These are phyloP conservation scores for Pseudonitzschia delicatissima DNA, from an alignment of 108 stramenopile genomes.

Conservation along the genomic window DNA sequence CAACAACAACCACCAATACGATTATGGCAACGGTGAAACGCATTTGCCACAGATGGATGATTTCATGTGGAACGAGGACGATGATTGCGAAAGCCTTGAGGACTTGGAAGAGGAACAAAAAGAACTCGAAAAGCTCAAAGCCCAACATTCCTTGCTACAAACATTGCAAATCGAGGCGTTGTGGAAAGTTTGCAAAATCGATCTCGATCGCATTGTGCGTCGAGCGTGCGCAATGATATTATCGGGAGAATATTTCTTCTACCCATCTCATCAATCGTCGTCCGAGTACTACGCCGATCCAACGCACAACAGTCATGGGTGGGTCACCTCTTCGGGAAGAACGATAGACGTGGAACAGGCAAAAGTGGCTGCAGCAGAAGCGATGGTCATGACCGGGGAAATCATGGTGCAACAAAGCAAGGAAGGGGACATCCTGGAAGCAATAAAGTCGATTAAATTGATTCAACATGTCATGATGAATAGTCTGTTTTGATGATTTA, in stretches of 20 bases:
- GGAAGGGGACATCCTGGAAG: conserved; percentile 66
- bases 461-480: no score
- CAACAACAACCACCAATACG: conserved; percentile 10
- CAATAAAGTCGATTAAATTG: conserved; percentile 20
- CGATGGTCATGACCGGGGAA: conserved; percentile 67
- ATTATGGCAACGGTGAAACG: no score
- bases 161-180: conserved; percentile 74
- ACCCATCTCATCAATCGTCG: conserved; percentile 51
- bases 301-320: conserved; percentile 26
- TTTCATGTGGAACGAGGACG: conserved; percentile 1
- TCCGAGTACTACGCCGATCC: conserved; percentile 9
- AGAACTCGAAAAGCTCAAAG: conserved; percentile 41
- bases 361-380: conserved; percentile 57
- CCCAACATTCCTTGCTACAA: conserved; percentile 51
- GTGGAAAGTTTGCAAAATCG: conserved; percentile 83
- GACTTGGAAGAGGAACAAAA: conserved; percentile 45
- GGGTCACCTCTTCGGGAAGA: conserved; percentile 28
- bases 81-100: conserved; percentile 10
- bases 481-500: no score
- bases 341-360: conserved; percentile 52
- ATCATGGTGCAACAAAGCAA: conserved; percentile 74
- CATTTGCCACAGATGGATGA: conserved; percentile 7
- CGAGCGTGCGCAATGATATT: conserved; percentile 68
- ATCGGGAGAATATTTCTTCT: conserved; percentile 49
- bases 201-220: conserved; percentile 60